Conservation (phyloP, 805 yeast species). For the Yarrowia deformans region DNA sequence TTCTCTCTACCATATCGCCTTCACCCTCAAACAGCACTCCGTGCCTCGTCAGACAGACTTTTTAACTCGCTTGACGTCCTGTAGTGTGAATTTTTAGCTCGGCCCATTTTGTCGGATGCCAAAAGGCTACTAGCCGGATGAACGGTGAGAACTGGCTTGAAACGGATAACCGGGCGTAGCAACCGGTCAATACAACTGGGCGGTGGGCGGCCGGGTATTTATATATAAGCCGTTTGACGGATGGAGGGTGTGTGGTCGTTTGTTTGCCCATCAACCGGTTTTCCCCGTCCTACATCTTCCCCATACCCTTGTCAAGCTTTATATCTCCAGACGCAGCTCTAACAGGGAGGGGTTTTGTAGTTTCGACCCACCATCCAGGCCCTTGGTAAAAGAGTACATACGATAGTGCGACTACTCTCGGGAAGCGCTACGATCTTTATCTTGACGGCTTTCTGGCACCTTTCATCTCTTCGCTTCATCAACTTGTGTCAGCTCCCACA, state of each 20-base stretch:
- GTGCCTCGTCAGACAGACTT: not conserved
- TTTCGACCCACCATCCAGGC: conserved; percentile 1
- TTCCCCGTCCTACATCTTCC: not conserved
- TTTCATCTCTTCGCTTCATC: no score
- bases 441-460: no score
- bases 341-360: conserved; percentile 8
- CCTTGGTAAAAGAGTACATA: not conserved
- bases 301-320: conserved; percentile 37
- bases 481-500: no score
- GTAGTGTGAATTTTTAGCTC: not conserved
- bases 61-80: conserved; percentile 4
- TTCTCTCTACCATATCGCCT: not conserved
- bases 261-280: no score
- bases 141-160: not conserved
- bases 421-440: no score
- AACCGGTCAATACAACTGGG: no score
- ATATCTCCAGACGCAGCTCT: conserved; percentile 25
- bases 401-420: no score
- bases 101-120: conserved; percentile 11
- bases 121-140: conserved; percentile 7
- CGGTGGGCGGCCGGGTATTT: not conserved
- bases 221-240: no score
- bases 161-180: not conserved
- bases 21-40: not conserved
- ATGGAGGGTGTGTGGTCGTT: not conserved